Base-by-base conservation (phyloP, 2,329 filamentous ascomycete species). In the Alternaria brassicicola region DNA sequence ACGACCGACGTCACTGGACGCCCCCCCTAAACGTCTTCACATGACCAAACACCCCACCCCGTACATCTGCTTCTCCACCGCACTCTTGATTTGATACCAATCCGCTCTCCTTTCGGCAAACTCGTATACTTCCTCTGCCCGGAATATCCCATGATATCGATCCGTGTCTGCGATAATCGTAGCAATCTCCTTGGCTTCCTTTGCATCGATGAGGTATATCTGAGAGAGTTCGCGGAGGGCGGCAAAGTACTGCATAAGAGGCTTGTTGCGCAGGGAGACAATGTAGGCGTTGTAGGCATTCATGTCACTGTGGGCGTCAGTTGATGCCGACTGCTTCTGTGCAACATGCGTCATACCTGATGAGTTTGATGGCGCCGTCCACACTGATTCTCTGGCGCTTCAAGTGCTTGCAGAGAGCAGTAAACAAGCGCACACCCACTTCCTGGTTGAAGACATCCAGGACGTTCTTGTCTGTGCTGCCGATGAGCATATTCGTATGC, bases 381-480 rank as follows among this genome's bases (percentile, higher is more conserved):
- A 92, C 91, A 74, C 89, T 94, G 78, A 99, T 87, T 55, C 95
- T 89, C 81, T 98, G 95, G 9, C 94, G 90, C 82, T 99, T 99
- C 66, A 99, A 85, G 79, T 99, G 95, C 80, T 99, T 99, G 84
- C 94, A 97, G 49, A 99, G 83, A 17, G 92, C 90, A 19, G 90
- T 88, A 79, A 98, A 99, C 51, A 99, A 85, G 25, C 95, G 90
- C 63, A 97, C 85, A 0, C 95, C 95, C 25, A 99, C 94, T 80
- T 99, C 95, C 78, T 95, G 92, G 77, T 97, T 97, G 83, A 99
- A 99, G 13, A 99, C 95, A 73, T 99, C 95, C 25, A 99, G 88
- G 84, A 97, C 96, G 62, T 92, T 94, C 82, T 99, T 99, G 76
- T 99, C 95, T 1, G 94, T 98, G 74, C 92, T 96, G 61, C 95